A percentile compares a stretch with the other conserved stretches of the same genome.
phyloP scores from a whole-genome alignment of 495 filamentous ascomycete genomes.

The Penicillium coprophilum region DNA sequence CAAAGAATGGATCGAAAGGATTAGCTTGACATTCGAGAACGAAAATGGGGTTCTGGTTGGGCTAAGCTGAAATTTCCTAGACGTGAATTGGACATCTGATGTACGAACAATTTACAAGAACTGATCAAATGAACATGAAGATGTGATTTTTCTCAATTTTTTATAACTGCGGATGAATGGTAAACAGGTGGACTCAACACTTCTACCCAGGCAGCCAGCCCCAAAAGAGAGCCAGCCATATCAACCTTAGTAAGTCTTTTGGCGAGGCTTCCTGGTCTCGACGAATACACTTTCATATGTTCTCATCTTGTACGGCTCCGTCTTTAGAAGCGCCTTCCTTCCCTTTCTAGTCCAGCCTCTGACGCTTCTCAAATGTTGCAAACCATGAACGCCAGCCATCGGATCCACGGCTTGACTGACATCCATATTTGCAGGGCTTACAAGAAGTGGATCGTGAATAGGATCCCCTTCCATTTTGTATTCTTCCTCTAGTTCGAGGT shows the following conservation, averaged over 20 bases:
- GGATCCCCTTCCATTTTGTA: slow-evolving; percentile 25
- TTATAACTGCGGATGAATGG: neutral
- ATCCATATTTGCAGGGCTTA: slow-evolving; percentile 32
- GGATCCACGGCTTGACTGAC: slow-evolving; percentile 26
- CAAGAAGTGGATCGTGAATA: slow-evolving; percentile 24
- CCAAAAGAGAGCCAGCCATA: neutral
- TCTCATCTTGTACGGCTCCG: slow-evolving; percentile 22
- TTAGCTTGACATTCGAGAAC: slow-evolving; percentile 23
- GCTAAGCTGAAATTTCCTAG: neutral
- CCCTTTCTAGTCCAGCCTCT: slow-evolving; percentile 31
- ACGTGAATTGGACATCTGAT: neutral
- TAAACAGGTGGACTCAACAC: neutral
- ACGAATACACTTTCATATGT: slow-evolving; percentile 26
- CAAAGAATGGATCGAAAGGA: slow-evolving; percentile 18
- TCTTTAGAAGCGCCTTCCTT: slow-evolving; percentile 19
- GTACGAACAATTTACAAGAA: neutral
- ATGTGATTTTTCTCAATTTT: neutral
- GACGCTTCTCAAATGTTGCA: slow-evolving; percentile 19
- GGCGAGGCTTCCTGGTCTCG: slow-evolving; percentile 8
- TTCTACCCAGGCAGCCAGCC: neutral
- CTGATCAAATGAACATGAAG: neutral
- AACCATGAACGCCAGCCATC: slow-evolving; percentile 16
- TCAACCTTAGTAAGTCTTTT: slow-evolving; percentile 5
- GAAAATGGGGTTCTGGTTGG: slow-evolving; percentile 20
- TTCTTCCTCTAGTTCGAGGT: slow-evolving; percentile 26